Evolutionary conservation across 345 rosid species (phyloP).

Genomic region (Populus pruinosa): DNA sequence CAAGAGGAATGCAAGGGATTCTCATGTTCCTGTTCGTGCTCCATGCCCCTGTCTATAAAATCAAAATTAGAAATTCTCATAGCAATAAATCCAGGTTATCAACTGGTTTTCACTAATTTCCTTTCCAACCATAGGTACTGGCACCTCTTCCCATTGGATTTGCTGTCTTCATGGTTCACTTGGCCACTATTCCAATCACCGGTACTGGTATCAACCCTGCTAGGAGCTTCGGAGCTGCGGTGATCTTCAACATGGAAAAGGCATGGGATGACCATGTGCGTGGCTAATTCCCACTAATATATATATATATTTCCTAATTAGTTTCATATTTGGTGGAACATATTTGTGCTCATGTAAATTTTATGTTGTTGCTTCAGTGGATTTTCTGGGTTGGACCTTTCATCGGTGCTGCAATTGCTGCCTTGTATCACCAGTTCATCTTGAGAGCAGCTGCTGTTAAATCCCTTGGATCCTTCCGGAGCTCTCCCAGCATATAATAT

Average conservation of each 20-base stretch:
- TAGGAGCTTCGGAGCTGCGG: conserved; percentile 45
- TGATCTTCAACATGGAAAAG: conserved; percentile 32
- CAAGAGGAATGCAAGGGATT: conserved; percentile 45
- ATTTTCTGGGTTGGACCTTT: conserved; percentile 53
- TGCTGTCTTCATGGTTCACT: conserved; percentile 48
- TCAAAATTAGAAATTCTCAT: too few relatives aligned
- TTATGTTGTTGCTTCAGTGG: conserved; percentile 29
- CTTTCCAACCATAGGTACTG: conserved; percentile 20
- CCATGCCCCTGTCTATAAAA: too few relatives aligned
- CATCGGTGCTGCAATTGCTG: conserved; percentile 45
- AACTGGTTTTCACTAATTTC: too few relatives aligned
- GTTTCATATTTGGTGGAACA: background rate
- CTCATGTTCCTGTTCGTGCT: conserved; percentile 41
- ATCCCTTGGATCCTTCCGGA: conserved; percentile 41
- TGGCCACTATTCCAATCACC: conserved; percentile 44
- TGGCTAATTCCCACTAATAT: background rate
- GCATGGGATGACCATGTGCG: conserved; percentile 49
- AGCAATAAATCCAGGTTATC: too few relatives aligned
- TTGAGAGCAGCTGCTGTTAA: conserved; percentile 37
- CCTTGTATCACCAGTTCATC: conserved; percentile 36
- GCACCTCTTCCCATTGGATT: conserved; percentile 50
- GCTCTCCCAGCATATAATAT: conserved; percentile 27
- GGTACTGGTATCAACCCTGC: conserved; percentile 51
- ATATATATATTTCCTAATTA: background rate
- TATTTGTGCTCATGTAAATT: background rate